These are phyloP conservation scores for Camellia lanceoleosa DNA, from an alignment of 148 eudicot species.

Conservation along the genomic window DNA sequence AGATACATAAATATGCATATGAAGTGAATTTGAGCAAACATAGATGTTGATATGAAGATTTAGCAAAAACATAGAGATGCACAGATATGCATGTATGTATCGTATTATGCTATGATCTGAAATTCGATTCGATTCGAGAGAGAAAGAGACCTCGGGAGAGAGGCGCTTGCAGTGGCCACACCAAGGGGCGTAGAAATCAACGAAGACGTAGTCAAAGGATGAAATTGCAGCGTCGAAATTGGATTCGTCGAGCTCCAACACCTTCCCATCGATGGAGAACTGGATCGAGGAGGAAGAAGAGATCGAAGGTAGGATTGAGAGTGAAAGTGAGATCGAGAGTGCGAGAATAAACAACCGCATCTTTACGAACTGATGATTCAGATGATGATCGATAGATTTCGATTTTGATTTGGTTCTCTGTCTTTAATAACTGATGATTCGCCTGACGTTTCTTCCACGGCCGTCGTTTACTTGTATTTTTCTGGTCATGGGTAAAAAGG, in stretches of 20 bases:
- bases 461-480: no score
- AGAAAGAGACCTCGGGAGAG: conserved; percentile 61
- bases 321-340: not conserved
- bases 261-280: conserved; percentile 55
- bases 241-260: conserved; percentile 68
- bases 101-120: not conserved
- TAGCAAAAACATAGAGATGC: no score
- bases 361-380: not conserved
- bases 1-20: no score
- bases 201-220: conserved; percentile 61
- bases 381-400: no score
- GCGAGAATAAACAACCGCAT: not conserved
- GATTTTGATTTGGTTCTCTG: no score
- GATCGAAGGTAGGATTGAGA: conserved; percentile 19
- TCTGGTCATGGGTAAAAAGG: no score
- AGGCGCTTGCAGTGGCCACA: conserved; percentile 95
- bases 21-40: not conserved
- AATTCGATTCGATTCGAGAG: not conserved
- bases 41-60: not conserved
- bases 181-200: conserved; percentile 94
- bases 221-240: conserved; percentile 83
- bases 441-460: no score
- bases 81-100: not conserved
- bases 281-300: conserved; percentile 18
- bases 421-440: no score